Base-by-base conservation (phyloP, 2,329 filamentous ascomycete species). In the Alternaria brassicicola region DNA sequence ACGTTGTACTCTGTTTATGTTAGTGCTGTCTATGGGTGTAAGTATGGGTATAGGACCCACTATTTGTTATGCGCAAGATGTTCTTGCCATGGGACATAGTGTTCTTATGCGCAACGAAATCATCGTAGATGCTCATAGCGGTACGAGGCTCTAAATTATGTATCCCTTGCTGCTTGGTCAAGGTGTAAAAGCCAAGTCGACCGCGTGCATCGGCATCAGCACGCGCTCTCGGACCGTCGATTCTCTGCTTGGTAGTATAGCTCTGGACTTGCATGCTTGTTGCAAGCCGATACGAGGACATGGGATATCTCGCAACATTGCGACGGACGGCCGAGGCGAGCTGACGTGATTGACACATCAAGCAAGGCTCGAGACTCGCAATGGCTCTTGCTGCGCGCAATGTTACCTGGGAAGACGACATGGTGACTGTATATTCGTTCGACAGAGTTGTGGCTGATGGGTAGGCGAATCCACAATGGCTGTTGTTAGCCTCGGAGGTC, bases 71-170 rank as follows among this genome's bases (percentile, higher is more conserved):
- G 13, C 56, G 36, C 19, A 51, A 55, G 28, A 68, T 59, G 33
- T 67, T 69, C 33, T 52, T 56, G 3, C 55, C 63, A 26, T 65
- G 61, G 39, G 69, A 63, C 42, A 65, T 62, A 2, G 60, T 64
- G 19, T 61, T 59, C 30, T 66, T 65, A 4, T 67, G 60, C 13
- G 55, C 52, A 9, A 70, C 48, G 25, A 75, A 74, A 9, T 74
- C 68, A 48, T 50, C 49, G 36, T 70, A 63, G n/a, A 75, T 65
- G 35, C 61, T 57, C 28, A 72, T 63, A 35, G 71, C 70, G 6
- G 47, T 61, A 12, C 53, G 21, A 7, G 61, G 35, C 21, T 66
- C 57, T 35, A 70, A 62, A 4, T 55, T 30, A 28, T 74, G 45
- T n/a, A 61, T 4, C 4, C 58, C 62, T 31, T 71, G 64, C 7